Evolutionary conservation across 2,329 filamentous ascomycete genomes (phyloP).

Genomic region (Ophiostoma pallidulum): DNA sequence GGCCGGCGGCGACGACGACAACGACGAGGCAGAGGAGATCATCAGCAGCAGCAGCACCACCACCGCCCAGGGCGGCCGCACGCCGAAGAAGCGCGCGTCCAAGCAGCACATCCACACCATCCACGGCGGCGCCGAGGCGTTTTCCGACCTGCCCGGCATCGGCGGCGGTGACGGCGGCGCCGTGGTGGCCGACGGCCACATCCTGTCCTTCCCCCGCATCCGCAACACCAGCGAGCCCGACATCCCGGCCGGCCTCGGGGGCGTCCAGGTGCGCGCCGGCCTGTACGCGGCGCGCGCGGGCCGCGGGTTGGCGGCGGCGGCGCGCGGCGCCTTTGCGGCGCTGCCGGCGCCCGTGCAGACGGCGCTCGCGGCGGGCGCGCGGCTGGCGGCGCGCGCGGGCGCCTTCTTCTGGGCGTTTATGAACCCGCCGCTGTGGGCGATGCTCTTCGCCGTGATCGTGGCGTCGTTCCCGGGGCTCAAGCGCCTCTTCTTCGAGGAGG

Average conservation of each 20-base stretch:
- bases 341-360: slow-evolving; percentile 35
- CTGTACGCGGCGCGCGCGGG: slow-evolving; percentile 17
- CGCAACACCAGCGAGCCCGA: slow-evolving; percentile 33
- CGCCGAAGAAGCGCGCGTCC: slow-evolving; percentile 19
- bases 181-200: slow-evolving; percentile 36
- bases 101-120: slow-evolving; percentile 25
- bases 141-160: slow-evolving; percentile 23
- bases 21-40: not conserved
- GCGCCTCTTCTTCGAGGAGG: slow-evolving; percentile 75
- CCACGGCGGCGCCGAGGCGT: slow-evolving; percentile 16
- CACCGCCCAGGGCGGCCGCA: slow-evolving; percentile 9
- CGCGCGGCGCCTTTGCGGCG: slow-evolving; percentile 23
- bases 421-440: slow-evolving; percentile 97
- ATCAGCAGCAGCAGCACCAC: too few species aligned
- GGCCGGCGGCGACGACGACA: slow-evolving; percentile 35
- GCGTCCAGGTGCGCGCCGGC: slow-evolving; percentile 30
- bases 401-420: slow-evolving; percentile 82
- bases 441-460: slow-evolving; percentile 83
- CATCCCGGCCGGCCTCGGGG: slow-evolving; percentile 31
- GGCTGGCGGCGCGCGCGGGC: slow-evolving; percentile 37
- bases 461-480: slow-evolving; percentile 81
- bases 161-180: slow-evolving; percentile 35
- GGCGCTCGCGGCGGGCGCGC: slow-evolving; percentile 21
- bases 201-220: slow-evolving; percentile 54
- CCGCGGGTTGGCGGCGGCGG: slow-evolving; percentile 9